Base-by-base conservation (phyloP, 2,329 filamentous ascomycete genomes). In the Talaromyces piceae region DNA sequence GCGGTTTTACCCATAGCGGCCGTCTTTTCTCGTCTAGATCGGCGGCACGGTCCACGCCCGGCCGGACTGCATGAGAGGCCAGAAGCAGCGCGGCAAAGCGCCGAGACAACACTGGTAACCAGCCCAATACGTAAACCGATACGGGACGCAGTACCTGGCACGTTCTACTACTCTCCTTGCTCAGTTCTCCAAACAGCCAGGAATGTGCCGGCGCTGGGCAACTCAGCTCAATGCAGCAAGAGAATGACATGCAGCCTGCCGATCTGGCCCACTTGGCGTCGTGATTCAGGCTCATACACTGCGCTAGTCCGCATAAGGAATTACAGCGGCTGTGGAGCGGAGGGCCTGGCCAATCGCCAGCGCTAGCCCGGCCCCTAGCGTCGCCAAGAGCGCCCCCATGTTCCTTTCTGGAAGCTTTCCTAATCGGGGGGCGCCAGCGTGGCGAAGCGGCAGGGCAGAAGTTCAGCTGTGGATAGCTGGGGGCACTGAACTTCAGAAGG, bases 371-470 rank as follows among this genome's bases (percentile, higher is more conserved):
- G 20, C 22, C 12, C 7, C 39, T 52, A 47, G 50, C 28, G 20
- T 16, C 12, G 50, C 50, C 33, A 48, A 26, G 50, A 52, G 46
- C 20, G 41, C 7, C 31, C 27, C 22, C 8, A n/a, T n/a, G 4
- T 23, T 52, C 43, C 47, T 53, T n/a, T 53, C 51, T 53, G 45
- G 51, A 53, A 53, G 41, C 31, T 41, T 53, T 41, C 51, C 51
- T 23, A 27, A 41, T 46, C 7, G 18, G 45, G 51, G 27, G 30
- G 45, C 47, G 28, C 39, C 23, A 25, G 20, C 11, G 39, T 25
- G 39, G 23, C 39, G 20, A 33, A 16, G 31, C 31, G 31, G 13
- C 9, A 16, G 18, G 31, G 13, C 31, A n/a, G n/a, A n/a, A n/a
- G n/a, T n/a, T n/a, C n/a, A n/a, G n/a, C n/a, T n/a, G n/a, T n/a